Base-by-base conservation (phyloP, 1,139 yeast species). In the Entelexis paramagnoliae region DNA sequence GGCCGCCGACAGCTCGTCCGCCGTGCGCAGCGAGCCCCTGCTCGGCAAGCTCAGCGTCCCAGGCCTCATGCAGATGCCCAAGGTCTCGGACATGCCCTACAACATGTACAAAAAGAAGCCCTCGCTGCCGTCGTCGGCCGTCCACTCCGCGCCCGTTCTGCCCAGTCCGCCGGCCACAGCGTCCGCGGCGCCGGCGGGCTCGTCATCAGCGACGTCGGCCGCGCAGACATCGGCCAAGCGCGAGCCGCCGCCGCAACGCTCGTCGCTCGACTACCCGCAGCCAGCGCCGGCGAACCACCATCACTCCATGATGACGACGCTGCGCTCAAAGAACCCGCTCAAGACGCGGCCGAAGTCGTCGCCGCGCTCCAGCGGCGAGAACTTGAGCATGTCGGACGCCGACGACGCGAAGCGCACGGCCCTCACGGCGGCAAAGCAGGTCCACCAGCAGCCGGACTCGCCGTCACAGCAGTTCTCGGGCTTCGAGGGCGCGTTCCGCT, bases 41-140 rank as follows among this genome's bases (percentile, higher is more conserved):
- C 36, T 34, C 9, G 46, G 46, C 41, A 24, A 42, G 16, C 36
- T 43, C 47, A 32, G 46, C 46, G 35, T n/a, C 19, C 36, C 32
- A 6, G 22, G 22, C 46, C 36, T 19, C 28, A 26, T 28, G 28
- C 28, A 44, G 17, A 51, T 57, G 55, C 60, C 60, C 14, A 50
- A 47, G 30, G 57, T 58, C 22, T 47, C 48, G 22, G 60, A 58
- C 36, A 58, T 58, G 61, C 59, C 58, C 16, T 58, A 58, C 49
- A 46, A 52, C 20, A 35, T 58, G 54, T 58, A 58, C 55, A 34
- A 48, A 17, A 42, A 49, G 32, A 49, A 51, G 42, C 53, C 58
- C 14, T 35, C 45, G 24, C 20, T 41, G 28, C 34, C 47, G 22
- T 19, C 50, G 39, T 11, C 30, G 20, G 28, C 36, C 30, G 19